Percentiles rank a stretch among this genome's conserved stretches.
These are phyloP conservation scores for Nannochloropsis salina DNA, from an alignment of 108 stramenopile genomes.

Conservation along the genomic window DNA sequence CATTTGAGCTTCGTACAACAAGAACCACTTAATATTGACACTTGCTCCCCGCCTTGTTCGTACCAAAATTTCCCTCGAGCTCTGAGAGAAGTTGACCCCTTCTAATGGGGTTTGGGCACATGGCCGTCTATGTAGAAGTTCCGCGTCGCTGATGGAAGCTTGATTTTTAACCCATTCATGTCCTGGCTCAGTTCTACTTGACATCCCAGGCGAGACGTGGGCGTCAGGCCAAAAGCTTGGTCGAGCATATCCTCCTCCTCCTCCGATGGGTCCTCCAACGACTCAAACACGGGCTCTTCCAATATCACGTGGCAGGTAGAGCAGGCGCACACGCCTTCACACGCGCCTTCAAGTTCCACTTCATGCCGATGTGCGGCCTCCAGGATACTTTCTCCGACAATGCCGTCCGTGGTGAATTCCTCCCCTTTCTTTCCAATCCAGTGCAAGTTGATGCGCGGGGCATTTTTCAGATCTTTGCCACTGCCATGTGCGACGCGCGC, in stretches of 20 bases:
- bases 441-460: constrained; percentile 3
- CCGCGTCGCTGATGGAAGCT: constrained; percentile 81
- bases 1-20: no score
- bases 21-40: no score
- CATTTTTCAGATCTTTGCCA: constrained; percentile 13
- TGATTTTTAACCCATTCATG: constrained; percentile 78
- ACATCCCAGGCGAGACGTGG: constrained; percentile 82
- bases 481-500: not conserved
- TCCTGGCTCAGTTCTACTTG: constrained; percentile 72
- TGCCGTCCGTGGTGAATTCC: constrained; percentile 13
- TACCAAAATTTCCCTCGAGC: no score
- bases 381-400: constrained; percentile 18
- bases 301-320: constrained; percentile 96
- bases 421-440: constrained; percentile 9
- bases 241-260: constrained; percentile 92
- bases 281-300: constrained; percentile 67
- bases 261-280: constrained; percentile 60
- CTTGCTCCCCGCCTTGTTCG: no score
- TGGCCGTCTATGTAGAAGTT: constrained; percentile 99
- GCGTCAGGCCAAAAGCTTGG: constrained; percentile 89
- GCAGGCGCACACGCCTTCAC: constrained; percentile 94
- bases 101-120: constrained; percentile 85
- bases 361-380: constrained; percentile 30
- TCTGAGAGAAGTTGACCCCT: no score
- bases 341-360: constrained; percentile 76